phyloP scores from a whole-genome alignment of 2,329 filamentous ascomycete genomes.

The Graphilbum ipis-grandicollis region DNA sequence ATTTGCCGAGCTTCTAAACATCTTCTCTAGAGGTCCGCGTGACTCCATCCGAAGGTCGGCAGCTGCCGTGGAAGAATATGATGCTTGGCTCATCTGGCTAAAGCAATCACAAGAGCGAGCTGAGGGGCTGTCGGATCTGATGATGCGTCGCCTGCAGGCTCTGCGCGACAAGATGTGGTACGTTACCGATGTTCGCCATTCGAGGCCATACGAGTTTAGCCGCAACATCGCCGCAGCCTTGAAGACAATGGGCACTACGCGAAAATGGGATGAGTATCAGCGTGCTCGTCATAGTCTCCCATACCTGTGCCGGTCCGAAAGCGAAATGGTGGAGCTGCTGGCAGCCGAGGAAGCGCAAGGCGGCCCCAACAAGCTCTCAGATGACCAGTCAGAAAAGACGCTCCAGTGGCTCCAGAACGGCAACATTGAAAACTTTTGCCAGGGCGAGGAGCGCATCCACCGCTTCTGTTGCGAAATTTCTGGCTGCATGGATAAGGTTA shows the following conservation, averaged over 20 bases:
- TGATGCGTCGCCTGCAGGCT: constrained; percentile 56
- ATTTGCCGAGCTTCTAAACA: constrained; percentile 53
- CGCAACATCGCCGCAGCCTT: constrained; percentile 73
- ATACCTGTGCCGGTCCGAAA: constrained; percentile 64
- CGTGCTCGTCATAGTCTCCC: constrained; percentile 28
- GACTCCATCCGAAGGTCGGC: constrained; percentile 53
- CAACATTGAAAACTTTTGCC: constrained; percentile 82
- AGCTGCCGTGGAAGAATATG: constrained; percentile 59
- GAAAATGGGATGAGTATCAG: constrained; percentile 24
- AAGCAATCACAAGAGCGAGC: constrained; percentile 68
- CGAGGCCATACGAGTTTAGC: constrained; percentile 72
- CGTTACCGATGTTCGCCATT: constrained; percentile 81
- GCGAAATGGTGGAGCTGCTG: constrained; percentile 73
- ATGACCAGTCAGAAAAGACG: constrained; percentile 81
- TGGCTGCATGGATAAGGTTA: constrained; percentile 67
- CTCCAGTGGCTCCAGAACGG: constrained; percentile 65
- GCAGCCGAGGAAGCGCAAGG: constrained; percentile 70
- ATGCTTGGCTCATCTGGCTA: constrained; percentile 68
- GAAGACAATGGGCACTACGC: constrained; percentile 67
- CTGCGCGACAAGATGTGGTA: constrained; percentile 98
- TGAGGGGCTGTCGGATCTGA: constrained; percentile 54
- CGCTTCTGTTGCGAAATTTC: constrained; percentile 84
- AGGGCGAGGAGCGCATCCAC: constrained; percentile 86
- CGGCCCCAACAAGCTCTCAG: constrained; percentile 87
- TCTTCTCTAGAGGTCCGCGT: constrained; percentile 55